phyloP scores from a whole-genome alignment of 2,329 filamentous ascomycete genomes.

The Arachnopeziza araneosa region DNA sequence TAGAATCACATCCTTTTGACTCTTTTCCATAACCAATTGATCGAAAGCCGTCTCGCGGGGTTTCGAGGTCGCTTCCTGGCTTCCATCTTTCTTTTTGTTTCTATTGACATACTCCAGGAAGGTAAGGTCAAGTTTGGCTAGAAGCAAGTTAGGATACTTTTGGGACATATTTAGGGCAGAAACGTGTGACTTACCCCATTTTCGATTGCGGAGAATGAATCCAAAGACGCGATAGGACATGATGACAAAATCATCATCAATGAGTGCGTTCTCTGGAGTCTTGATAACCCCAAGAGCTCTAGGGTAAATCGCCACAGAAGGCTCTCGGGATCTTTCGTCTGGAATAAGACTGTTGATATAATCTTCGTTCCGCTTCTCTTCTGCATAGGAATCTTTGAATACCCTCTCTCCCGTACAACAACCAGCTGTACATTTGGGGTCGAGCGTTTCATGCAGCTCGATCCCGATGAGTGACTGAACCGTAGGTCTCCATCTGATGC shows the following conservation, averaged over 20 bases:
- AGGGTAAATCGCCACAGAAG: not conserved
- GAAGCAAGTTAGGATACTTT: too few relatives aligned
- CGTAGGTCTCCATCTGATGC: not conserved
- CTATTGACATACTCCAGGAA: not conserved
- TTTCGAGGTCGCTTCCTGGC: not conserved
- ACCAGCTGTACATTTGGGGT: not conserved
- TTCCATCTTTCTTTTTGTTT: not conserved
- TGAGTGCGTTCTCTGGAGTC: not conserved
- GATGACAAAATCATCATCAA: not conserved
- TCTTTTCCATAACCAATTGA: not conserved
- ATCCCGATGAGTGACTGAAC: too few relatives aligned
- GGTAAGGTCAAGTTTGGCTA: not conserved
- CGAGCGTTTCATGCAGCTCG: too few relatives aligned
- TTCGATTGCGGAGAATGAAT: constrained; percentile 6
- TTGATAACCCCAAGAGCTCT: not conserved
- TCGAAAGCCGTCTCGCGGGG: not conserved
- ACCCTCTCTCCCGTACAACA: not conserved
- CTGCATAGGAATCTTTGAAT: not conserved
- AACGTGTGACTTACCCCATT: constrained; percentile 4
- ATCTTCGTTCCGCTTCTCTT: not conserved
- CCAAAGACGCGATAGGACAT: constrained; percentile 7
- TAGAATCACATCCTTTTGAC: not conserved
- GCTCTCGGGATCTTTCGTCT: not conserved
- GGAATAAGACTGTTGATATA: not conserved
- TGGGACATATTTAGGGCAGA: too few relatives aligned